Conservation (phyloP, 192 early-diverging fungal genomes). For the Jimgerdemannia lactiflua region DNA sequence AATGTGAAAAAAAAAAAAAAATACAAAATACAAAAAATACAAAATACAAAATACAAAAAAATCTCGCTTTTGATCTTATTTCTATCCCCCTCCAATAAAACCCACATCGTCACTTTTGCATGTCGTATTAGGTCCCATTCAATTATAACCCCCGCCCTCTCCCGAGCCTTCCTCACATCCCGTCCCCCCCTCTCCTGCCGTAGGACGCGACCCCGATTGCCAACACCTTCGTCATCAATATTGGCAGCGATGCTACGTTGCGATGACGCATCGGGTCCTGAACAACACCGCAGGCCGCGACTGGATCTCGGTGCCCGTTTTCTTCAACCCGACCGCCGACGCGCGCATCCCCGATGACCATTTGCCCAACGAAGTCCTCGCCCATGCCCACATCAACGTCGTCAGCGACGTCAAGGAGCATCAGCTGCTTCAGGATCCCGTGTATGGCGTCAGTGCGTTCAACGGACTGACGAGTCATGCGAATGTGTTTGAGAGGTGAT, state of each 20-base stretch:
- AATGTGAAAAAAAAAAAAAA: too few relatives aligned
- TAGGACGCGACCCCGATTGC: conserved; percentile 54
- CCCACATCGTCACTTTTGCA: too few relatives aligned
- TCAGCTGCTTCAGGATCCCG: conserved; percentile 24
- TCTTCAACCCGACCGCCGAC: conserved; percentile 44
- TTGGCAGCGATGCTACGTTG: conserved; percentile 51
- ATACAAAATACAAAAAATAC: too few relatives aligned
- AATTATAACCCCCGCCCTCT: too few relatives aligned
- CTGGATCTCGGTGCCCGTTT: conserved; percentile 56
- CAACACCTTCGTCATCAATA: conserved; percentile 61
- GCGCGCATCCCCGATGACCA: conserved; percentile 31
- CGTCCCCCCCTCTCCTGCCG: not conserved
- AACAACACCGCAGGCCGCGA: conserved; percentile 44
- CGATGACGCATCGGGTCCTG: conserved; percentile 56
- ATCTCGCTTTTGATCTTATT: too few relatives aligned
- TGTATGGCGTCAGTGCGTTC: conserved; percentile 31
- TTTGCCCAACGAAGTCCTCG: conserved; percentile 19
- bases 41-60: too few relatives aligned
- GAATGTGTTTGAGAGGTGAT: conserved; percentile 22
- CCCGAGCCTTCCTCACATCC: too few relatives aligned
- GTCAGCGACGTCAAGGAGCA: conserved; percentile 36
- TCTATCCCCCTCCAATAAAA: too few relatives aligned
- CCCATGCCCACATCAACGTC: conserved; percentile 10
- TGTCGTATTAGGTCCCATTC: too few relatives aligned
- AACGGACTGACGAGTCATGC: conserved; percentile 23